Base-by-base conservation (phyloP, 805 yeast genomes). In the Sugiyamaella lignohabitans region DNA sequence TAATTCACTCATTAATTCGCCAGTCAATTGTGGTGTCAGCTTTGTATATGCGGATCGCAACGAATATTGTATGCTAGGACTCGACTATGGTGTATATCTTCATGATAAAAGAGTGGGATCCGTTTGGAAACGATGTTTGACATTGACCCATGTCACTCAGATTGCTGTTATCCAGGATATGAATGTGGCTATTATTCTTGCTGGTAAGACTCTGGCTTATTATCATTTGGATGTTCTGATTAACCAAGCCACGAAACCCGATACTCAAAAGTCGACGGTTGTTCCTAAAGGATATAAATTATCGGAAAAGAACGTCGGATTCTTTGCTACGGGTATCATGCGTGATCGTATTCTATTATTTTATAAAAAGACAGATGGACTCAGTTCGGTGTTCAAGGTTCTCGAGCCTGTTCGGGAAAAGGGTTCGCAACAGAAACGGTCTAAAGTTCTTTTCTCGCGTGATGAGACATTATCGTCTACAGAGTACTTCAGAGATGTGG, bases 251-350 rank as follows among this genome's bases (percentile, higher is more conserved):
- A 21, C 19, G 3, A 46, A 38, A 21, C 35, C 35, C 19, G 18
- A 40, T 19, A 20, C 43, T 2, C 14, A 19, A 2, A 17, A 19
- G 2, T 11, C 11, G 14, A 40, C 32, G 8, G 23, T 20, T 6
- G 23, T 20, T 6, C 19, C 67, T 17, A 38, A 76, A 19, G 80
- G 85, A 14, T 81, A 78, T 57, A 72, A 61, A 17, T 48, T 67
- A 10, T 62, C 63, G n/a, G 55, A 55, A 29, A 42, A 66, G 61
- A 64, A 78, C 59, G 79, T 80, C 0, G 64, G 75, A 1, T 80
- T 75, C 52, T 88, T 85, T 64, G 75, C 74, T 41, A 67, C 84
- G 50, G 96, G 93, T 0, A 75, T 71, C 24, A 87, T 88, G 59
- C 73, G 79, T 48, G 79, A 78, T 62, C 71, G 78, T 52, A 76